These are phyloP conservation scores for Climacium dendroides DNA, from an alignment of 225 moss, liverwort and hornwort species.

Conservation along the genomic window DNA sequence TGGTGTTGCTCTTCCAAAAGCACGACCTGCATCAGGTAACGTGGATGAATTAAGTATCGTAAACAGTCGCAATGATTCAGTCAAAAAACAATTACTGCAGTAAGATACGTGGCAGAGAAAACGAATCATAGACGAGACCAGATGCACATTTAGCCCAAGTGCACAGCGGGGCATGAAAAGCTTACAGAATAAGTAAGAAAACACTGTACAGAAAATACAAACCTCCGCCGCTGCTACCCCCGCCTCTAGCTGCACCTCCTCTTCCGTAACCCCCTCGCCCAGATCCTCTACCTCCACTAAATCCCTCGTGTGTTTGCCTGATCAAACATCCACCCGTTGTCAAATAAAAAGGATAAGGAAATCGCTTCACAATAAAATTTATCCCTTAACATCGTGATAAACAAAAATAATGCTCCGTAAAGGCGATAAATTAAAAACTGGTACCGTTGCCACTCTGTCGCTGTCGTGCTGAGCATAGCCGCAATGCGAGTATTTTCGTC, in stretches of 20 bases:
- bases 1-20: slow-evolving; percentile 80
- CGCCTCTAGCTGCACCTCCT: slow-evolving; percentile 64
- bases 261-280: slow-evolving; percentile 83
- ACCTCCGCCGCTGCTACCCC: slow-evolving; percentile 27
- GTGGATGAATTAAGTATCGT: neutral
- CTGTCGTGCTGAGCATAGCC: slow-evolving; percentile 80
- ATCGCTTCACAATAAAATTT: neutral
- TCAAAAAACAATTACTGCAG: neutral
- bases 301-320: slow-evolving; percentile 94
- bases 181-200: neutral
- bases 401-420: neutral
- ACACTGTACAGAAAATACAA: neutral
- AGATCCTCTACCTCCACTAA: slow-evolving; percentile 75
- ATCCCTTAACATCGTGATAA: neutral
- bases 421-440: neutral
- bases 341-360: neutral
- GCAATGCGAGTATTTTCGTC: slow-evolving; percentile 85
- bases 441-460: slow-evolving; percentile 94
- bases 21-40: slow-evolving; percentile 49
- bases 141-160: neutral
- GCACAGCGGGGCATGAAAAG: neutral
- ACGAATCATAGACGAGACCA: neutral
- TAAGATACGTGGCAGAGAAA: neutral
- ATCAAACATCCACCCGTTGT: neutral
- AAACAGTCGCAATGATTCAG: neutral